These are phyloP conservation scores for carrot (Daucus carota) DNA, from an alignment of 129 eudicot species.

Conservation along the genomic window DNA sequence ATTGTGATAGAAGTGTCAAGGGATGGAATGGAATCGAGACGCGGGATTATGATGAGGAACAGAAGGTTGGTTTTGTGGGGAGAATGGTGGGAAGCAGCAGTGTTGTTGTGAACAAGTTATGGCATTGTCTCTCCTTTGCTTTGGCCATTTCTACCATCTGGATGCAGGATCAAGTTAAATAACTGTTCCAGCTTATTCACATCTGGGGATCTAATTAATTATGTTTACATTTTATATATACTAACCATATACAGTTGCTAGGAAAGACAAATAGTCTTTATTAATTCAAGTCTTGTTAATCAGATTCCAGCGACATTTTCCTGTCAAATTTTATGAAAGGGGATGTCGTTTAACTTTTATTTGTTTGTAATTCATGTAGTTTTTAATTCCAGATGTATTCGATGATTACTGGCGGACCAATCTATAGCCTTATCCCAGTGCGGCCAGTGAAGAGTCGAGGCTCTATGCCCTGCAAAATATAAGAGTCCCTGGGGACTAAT, in stretches of 20 bases:
- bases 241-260: slow-evolving; percentile 21
- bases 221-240: neutral
- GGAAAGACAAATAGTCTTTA: slow-evolving; percentile 14
- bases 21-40: neutral
- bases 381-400: no score
- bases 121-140: neutral
- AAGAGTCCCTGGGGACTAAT: no score
- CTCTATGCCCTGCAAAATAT: no score
- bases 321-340: neutral
- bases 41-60: slow-evolving; percentile 3
- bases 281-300: neutral
- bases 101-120: neutral
- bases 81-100: neutral
- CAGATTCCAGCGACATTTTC: neutral
- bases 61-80: neutral
- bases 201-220: slow-evolving; percentile 16
- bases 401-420: no score
- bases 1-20: slow-evolving; percentile 7
- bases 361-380: neutral
- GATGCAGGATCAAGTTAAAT: slow-evolving; percentile 29
- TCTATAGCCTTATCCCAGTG: no score
- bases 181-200: slow-evolving; percentile 8
- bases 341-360: neutral
- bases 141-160: slow-evolving; percentile 33
- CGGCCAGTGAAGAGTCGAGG: no score